phyloP scores from a whole-genome alignment of 202 grass and related monocot species.

The Schoenoplectus tabernaemontani region DNA sequence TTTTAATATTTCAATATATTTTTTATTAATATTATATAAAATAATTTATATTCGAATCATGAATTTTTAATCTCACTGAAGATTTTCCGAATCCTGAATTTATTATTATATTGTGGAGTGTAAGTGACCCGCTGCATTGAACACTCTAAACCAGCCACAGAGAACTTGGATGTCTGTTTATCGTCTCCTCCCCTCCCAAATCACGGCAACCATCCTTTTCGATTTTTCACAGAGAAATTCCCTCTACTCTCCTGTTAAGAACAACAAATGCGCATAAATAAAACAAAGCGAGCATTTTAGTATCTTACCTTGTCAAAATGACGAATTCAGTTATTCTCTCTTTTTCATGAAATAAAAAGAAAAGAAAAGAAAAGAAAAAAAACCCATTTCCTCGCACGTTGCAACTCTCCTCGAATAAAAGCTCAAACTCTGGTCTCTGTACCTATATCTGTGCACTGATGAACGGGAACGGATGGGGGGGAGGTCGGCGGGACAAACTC shows the following conservation, averaged over 20 bases:
- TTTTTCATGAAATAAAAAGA: background rate
- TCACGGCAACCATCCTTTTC: conserved; percentile 7
- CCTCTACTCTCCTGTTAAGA: background rate
- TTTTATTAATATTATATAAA: no score
- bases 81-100: no score
- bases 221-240: background rate
- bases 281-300: background rate
- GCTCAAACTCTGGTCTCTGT: background rate
- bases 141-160: background rate
- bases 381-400: conserved; percentile 9
- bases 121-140: background rate
- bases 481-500: conserved; percentile 1
- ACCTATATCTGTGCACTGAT: background rate
- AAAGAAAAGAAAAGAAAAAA: background rate
- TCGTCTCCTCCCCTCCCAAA: background rate
- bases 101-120: no score
- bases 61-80: no score
- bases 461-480: conserved; percentile 24
- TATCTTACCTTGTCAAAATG: background rate
- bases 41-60: no score
- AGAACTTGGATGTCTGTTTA: background rate
- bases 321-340: background rate
- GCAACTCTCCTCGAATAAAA: conserved; percentile 2
- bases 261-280: background rate
- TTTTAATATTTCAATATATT: no score